Base-by-base conservation (phyloP, 2,329 filamentous ascomycete genomes). In the Didymella lethalis region DNA sequence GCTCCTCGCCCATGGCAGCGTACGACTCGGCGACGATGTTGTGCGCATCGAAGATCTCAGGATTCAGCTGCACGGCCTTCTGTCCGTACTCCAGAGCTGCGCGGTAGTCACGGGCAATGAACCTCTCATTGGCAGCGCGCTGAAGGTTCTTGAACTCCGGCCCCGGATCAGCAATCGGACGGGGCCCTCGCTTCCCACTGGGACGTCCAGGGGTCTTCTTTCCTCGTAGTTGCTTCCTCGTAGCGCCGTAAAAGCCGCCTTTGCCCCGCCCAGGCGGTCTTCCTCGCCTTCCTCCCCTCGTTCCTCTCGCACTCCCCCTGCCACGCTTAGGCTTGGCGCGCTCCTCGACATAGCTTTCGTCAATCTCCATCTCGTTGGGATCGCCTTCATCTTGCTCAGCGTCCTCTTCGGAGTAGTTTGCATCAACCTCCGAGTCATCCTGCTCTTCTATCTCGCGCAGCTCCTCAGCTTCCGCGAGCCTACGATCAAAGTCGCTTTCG, bases 131-230 rank as follows among this genome's bases (percentile, higher is more conserved):
- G 3, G 91, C 90, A 69, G 85, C 82, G 46, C 85, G 83, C 48
- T 93, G 82, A 41, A 88, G 81, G 40, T 85, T 81, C 68, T 89
- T 91, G 74, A 93, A 91, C 65, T 92, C 88, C 40, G 84, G 86
- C 44, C 88, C 86, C 16, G 88, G 89, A 71, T 91, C 89, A 8
- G 86, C 87, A 25, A 86, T 84, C 71, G 88, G 86, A 28, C 78
- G 77, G 47, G 79, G 79, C 16, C 80, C 79, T 65, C 74, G 72
- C 32, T 66, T 69, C n/a, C 74, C 73, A 54, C 69, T 72, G 14
- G 67, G 67, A 46, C 71, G 64, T 47, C 71, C 71, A 48, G 65
- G 63, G 12, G 65, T 68, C 61, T 69, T 70, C 29, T 62, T 65
- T 43, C 63, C 65, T 34, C 67, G 66, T 23, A 56, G n/a, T 59